phyloP scores from a whole-genome alignment of 345 rosid species.

The Eucalyptus cloeziana region DNA sequence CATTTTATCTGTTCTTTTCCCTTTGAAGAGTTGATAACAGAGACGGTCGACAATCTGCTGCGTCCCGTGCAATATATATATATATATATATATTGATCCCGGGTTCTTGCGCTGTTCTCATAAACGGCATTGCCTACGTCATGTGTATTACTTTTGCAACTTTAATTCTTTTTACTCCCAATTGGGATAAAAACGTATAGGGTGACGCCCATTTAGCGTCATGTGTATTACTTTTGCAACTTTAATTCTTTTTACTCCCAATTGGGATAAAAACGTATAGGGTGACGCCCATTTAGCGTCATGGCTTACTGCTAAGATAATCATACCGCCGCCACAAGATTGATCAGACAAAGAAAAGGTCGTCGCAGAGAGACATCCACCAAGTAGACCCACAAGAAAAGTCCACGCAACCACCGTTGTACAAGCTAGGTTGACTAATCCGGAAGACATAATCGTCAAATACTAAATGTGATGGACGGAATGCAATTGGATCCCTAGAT shows the following conservation, averaged over 20 bases:
- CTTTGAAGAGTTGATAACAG: no score
- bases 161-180: neutral
- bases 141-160: neutral
- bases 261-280: neutral
- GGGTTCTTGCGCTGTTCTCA: neutral
- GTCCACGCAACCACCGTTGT: neutral
- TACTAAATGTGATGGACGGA: neutral
- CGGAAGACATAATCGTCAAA: neutral
- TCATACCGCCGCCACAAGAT: neutral
- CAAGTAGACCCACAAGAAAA: neutral
- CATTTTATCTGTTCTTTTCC: no score
- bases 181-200: neutral
- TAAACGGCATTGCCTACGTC: fast-evolving
- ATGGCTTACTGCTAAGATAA: neutral
- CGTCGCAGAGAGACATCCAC: neutral
- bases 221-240: neutral
- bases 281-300: neutral
- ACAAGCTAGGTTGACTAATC: neutral
- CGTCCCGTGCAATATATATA: no score
- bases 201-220: neutral
- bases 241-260: neutral
- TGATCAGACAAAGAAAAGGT: neutral
- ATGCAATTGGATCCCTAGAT: neutral
- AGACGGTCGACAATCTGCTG: no score
- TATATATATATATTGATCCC: no score